Conservation (phyloP, 805 yeast species). For the Metschnikowia rubicola region DNA sequence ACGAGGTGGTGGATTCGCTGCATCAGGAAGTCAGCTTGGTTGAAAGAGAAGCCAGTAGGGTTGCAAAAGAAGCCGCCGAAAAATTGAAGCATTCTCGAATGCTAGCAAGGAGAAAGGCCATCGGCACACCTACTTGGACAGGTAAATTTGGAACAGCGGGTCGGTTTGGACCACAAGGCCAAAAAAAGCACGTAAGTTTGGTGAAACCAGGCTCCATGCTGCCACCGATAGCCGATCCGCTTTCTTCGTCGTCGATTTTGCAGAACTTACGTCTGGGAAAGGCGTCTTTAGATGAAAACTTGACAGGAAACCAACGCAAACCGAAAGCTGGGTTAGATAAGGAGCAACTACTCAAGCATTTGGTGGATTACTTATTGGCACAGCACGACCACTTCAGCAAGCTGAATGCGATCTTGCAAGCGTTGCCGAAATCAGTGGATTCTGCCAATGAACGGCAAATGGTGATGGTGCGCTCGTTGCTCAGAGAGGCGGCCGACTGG, state of each 20-base stretch:
- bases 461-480: slow-evolving; percentile 60
- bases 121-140: slow-evolving; percentile 96
- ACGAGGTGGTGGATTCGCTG: slow-evolving; percentile 59
- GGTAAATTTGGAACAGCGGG: slow-evolving; percentile 90
- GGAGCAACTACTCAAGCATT: slow-evolving; percentile 25
- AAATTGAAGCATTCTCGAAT: slow-evolving; percentile 61
- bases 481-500: slow-evolving; percentile 69
- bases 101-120: slow-evolving; percentile 39
- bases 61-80: slow-evolving; percentile 50
- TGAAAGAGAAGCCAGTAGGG: slow-evolving; percentile 62
- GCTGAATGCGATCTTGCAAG: slow-evolving; percentile 46
- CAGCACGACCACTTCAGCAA: slow-evolving; percentile 41
- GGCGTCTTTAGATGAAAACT: slow-evolving; percentile 17
- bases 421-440: slow-evolving; percentile 24
- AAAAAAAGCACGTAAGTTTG: slow-evolving; percentile 9
- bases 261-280: slow-evolving; percentile 44
- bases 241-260: slow-evolving; percentile 50
- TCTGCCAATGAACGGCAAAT: slow-evolving; percentile 47
- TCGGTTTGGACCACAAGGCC: slow-evolving; percentile 30
- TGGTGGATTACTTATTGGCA: slow-evolving; percentile 37
- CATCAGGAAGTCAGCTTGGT: slow-evolving; percentile 52
- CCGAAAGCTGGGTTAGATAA: background rate
- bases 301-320: background rate
- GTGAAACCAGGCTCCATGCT: background rate
- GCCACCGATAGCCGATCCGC: slow-evolving; percentile 2